A percentile compares a stretch with the other conserved stretches of the same genome.
These are phyloP conservation scores for Quercus wislizeni DNA, from an alignment of 306 rosid genomes.

Conservation along the genomic window DNA sequence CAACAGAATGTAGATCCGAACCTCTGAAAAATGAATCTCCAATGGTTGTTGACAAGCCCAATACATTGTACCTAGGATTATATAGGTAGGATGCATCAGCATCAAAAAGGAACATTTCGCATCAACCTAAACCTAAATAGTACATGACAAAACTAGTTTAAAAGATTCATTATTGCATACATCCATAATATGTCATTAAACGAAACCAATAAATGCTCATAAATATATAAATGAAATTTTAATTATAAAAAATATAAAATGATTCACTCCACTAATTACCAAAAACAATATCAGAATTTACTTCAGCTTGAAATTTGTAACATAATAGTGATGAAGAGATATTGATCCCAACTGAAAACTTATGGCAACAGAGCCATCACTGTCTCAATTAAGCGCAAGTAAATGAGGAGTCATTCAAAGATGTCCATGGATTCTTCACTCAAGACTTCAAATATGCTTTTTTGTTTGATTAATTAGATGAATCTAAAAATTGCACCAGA, in stretches of 20 bases:
- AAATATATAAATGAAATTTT: neutral
- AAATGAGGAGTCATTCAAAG: neutral
- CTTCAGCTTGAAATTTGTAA: neutral
- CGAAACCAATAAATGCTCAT: neutral
- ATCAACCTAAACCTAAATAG: neutral
- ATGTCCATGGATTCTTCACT: neutral
- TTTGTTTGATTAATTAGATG: neutral
- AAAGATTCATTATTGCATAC: neutral
- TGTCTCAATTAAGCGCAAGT: neutral
- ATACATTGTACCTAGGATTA: conserved; percentile 67
- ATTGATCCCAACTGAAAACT: neutral
- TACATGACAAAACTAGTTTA: conserved; percentile 1
- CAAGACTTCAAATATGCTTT: neutral
- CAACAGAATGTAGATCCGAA: conserved; percentile 64
- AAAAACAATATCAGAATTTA: neutral
- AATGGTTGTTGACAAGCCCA: conserved; percentile 86
- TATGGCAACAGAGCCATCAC: neutral
- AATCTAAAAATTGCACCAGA: neutral
- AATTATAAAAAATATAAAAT: neutral
- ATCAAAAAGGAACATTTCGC: conserved; percentile 12
- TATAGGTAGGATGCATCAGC: conserved; percentile 20
- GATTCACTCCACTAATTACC: neutral
- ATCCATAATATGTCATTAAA: neutral
- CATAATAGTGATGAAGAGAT: neutral
- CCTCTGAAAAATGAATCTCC: conserved; percentile 80